These are phyloP conservation scores for Metschnikowia chrysomelidarum DNA, from an alignment of 805 yeast species.

Conservation along the genomic window DNA sequence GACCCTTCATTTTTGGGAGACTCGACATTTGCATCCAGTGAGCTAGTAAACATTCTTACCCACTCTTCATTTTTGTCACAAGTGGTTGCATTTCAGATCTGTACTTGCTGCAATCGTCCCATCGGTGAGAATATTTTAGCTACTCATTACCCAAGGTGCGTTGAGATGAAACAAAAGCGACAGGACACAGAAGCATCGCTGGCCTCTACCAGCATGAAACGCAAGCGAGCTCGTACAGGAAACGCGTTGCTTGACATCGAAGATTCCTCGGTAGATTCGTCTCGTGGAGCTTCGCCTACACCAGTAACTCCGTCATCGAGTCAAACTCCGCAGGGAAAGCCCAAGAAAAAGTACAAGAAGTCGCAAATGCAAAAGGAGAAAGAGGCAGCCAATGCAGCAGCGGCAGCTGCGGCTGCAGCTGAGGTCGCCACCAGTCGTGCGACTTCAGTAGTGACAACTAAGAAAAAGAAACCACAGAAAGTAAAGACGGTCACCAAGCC, in stretches of 20 bases:
- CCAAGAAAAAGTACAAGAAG: constrained; percentile 45
- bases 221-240: constrained; percentile 30
- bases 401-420: constrained; percentile 43
- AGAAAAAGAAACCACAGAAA: constrained; percentile 35
- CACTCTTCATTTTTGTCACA: constrained; percentile 32
- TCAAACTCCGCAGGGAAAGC: constrained; percentile 23
- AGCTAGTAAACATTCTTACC: constrained; percentile 23
- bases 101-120: constrained; percentile 40
- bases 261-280: constrained; percentile 38
- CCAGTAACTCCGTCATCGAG: constrained; percentile 27
- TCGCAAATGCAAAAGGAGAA: constrained; percentile 44
- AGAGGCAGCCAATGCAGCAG: constrained; percentile 47
- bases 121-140: constrained; percentile 35
- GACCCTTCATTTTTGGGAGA: constrained; percentile 20
- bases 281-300: constrained; percentile 37
- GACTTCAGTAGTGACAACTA: constrained; percentile 11
- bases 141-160: constrained; percentile 35
- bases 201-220: constrained; percentile 16
- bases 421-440: constrained; percentile 21
- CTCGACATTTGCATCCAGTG: constrained; percentile 21
- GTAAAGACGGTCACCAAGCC: constrained; percentile 50
- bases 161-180: constrained; percentile 37
- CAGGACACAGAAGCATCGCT: constrained; percentile 18
- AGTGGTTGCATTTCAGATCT: constrained; percentile 37
- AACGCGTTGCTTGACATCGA: constrained; percentile 32